These are phyloP conservation scores for Metschnikowia colocasiae DNA, from an alignment of 805 yeast genomes.

Conservation along the genomic window DNA sequence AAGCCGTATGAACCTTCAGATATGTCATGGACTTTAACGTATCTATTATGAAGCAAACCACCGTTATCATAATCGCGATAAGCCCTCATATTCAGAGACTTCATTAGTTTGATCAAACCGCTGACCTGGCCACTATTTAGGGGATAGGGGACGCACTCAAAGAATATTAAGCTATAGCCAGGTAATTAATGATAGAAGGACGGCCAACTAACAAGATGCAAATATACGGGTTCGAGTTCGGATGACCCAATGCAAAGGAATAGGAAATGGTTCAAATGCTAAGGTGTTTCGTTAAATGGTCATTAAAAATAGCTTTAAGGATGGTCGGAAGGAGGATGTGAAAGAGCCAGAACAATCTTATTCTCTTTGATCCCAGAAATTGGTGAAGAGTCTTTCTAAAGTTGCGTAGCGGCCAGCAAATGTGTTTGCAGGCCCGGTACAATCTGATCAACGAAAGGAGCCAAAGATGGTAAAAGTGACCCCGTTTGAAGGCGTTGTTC, in stretches of 20 bases:
- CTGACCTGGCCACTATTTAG: neutral
- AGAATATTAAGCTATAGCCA: neutral
- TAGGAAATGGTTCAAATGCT: conserved; percentile 4
- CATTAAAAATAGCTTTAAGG: conserved; percentile 4
- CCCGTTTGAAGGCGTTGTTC: neutral
- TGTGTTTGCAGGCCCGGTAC: conserved; percentile 2
- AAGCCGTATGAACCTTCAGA: conserved; percentile 94
- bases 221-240: neutral
- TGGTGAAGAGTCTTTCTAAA: neutral
- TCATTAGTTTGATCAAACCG: neutral
- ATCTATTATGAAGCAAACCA: conserved; percentile 54
- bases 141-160: neutral
- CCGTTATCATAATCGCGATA: conserved; percentile 39
- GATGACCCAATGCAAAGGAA: conserved; percentile 2
- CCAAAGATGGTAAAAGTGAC: neutral
- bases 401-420: neutral
- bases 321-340: neutral
- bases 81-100: conserved; percentile 30
- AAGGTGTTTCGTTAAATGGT: conserved; percentile 3
- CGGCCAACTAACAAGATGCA: neutral
- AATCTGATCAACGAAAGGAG: conserved; percentile 2
- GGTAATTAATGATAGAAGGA: neutral
- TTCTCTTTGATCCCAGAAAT: neutral
- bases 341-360: neutral
- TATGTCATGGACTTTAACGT: conserved; percentile 65